phyloP scores from a whole-genome alignment of 805 yeast species.

The Kodamaea laetipori region DNA sequence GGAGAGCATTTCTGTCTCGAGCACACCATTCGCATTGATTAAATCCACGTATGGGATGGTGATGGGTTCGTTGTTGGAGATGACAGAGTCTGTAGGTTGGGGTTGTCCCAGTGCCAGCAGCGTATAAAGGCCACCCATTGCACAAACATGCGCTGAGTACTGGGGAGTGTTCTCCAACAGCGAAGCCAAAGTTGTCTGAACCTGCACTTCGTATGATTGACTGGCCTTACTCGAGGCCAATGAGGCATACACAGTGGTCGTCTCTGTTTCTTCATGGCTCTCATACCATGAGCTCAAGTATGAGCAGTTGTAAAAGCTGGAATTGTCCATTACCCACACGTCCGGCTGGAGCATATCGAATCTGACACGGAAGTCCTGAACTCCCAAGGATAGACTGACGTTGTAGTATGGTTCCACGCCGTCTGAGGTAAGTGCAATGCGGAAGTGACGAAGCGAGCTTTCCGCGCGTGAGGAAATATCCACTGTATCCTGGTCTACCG shows the following conservation, averaged over 20 bases:
- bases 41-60: constrained; percentile 33
- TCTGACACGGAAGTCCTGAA: constrained; percentile 22
- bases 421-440: constrained; percentile 2
- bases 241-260: background rate
- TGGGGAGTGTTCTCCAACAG: constrained; percentile 23
- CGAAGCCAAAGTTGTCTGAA: constrained; percentile 12
- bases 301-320: constrained; percentile 27
- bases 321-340: constrained; percentile 38
- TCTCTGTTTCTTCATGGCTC: background rate
- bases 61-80: constrained; percentile 19
- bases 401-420: constrained; percentile 20
- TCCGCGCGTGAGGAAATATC: too few relatives aligned
- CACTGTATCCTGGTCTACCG: too few relatives aligned
- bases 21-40: constrained; percentile 30
- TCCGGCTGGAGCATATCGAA: constrained; percentile 41
- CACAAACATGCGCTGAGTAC: constrained; percentile 31
- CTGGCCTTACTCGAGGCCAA: background rate
- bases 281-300: constrained; percentile 21
- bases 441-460: background rate
- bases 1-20: constrained; percentile 27
- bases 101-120: background rate
- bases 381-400: constrained; percentile 15
- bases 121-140: constrained; percentile 27
- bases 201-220: background rate
- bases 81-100: constrained; percentile 13